These are phyloP conservation scores for Phylloporus sp. DNA, from an alignment of 768 basidiomycete species.

Conservation along the genomic window DNA sequence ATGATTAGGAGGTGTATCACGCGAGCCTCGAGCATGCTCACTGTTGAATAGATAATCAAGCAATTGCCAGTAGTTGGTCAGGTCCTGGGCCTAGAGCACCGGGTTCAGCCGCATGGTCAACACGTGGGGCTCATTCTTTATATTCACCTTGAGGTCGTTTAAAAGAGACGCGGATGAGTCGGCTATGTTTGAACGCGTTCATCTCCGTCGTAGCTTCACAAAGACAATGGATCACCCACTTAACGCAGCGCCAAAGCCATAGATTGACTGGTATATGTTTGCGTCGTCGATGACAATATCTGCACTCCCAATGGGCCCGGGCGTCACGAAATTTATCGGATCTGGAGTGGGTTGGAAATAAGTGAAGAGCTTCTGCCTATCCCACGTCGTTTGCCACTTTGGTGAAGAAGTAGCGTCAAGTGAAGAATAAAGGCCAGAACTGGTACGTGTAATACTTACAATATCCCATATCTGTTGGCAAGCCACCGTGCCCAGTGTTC, in stretches of 20 bases:
- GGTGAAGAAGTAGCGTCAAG: background rate
- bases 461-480: slow-evolving; percentile 55
- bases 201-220: background rate
- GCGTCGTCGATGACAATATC: slow-evolving; percentile 61
- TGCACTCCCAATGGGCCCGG: slow-evolving; percentile 53
- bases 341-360: slow-evolving; percentile 28
- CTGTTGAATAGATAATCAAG: slow-evolving; percentile 55
- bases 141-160: slow-evolving; percentile 58
- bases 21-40: slow-evolving; percentile 2
- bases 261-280: slow-evolving; percentile 55
- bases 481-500: slow-evolving; percentile 21
- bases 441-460: slow-evolving; percentile 29
- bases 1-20: background rate
- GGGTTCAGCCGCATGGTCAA: background rate
- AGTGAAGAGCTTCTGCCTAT: slow-evolving; percentile 28
- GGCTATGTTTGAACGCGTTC: slow-evolving; percentile 37
- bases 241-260: slow-evolving; percentile 63
- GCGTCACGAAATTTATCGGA: slow-evolving; percentile 34
- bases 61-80: slow-evolving; percentile 54
- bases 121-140: background rate
- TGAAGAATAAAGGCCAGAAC: background rate
- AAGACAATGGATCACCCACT: slow-evolving; percentile 38
- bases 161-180: slow-evolving; percentile 66
- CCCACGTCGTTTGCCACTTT: slow-evolving; percentile 56
- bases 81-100: slow-evolving; percentile 42